Evolutionary conservation across 345 rosid genomes (phyloP).

Genomic region (Boechera retrofracta): DNA sequence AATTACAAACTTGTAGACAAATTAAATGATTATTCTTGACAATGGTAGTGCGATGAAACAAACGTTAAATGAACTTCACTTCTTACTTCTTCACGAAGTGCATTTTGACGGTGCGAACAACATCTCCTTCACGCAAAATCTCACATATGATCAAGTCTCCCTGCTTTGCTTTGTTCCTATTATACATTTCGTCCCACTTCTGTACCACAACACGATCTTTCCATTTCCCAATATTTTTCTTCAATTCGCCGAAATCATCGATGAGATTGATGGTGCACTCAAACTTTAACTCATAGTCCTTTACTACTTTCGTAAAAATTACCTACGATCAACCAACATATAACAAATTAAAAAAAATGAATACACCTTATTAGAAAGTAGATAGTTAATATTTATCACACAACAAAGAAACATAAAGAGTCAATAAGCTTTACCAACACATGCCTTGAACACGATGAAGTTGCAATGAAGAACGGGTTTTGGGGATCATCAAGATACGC

Average conservation of each 20-base stretch:
- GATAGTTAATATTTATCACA: not conserved
- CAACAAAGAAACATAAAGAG: not conserved
- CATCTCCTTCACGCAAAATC: slow-evolving; percentile 10
- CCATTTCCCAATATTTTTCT: slow-evolving; percentile 8
- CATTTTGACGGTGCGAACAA: slow-evolving; percentile 27
- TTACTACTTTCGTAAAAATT: too few species aligned
- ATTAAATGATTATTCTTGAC: too few species aligned
- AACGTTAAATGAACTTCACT: too few species aligned
- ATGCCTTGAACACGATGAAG: slow-evolving; percentile 9
- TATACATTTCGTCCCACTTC: slow-evolving; percentile 25
- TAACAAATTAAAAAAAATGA: not conserved
- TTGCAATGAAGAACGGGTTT: slow-evolving; percentile 35
- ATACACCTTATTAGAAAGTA: too few species aligned
- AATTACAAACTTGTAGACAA: too few species aligned
- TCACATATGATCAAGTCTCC: slow-evolving; percentile 33
- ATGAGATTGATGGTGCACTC: not conserved
- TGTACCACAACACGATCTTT: slow-evolving; percentile 28
- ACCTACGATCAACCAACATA: too few species aligned
- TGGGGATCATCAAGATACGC: slow-evolving; percentile 20
- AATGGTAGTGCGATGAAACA: too few species aligned
- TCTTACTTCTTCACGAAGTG: slow-evolving; percentile 19
- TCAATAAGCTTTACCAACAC: slow-evolving; percentile 26
- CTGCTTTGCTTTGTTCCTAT: slow-evolving; percentile 1
- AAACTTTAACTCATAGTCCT: too few species aligned
- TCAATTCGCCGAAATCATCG: slow-evolving; percentile 11